Percentiles rank a stretch among this genome's conserved stretches.
phyloP scores from a whole-genome alignment of 768 basidiomycete species.

The Amanita pallidorosea region DNA sequence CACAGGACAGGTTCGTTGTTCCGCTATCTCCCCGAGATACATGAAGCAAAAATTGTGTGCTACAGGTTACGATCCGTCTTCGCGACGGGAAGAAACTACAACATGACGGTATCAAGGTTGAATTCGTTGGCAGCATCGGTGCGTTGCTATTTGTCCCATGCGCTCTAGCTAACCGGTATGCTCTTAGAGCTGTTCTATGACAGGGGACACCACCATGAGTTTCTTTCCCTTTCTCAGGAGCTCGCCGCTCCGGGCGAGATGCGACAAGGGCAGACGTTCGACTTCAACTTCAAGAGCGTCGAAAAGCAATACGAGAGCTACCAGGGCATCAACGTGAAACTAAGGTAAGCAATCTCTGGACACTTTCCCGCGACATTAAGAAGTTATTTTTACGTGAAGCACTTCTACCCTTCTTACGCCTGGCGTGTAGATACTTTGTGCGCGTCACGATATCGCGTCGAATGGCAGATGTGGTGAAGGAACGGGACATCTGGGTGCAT shows the following conservation, averaged over 20 bases:
- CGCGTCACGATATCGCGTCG: conserved; percentile 85
- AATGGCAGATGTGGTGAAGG: conserved; percentile 89
- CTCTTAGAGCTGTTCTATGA: conserved; percentile 84
- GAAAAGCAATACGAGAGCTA: conserved; percentile 99
- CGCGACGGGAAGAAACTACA: conserved; percentile 91
- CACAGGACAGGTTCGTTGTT: conserved; percentile 59
- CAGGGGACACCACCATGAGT: conserved; percentile 96
- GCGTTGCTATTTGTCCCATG: conserved; percentile 13
- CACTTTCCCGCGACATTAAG: conserved; percentile 3
- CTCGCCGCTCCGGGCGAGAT: conserved; percentile 94
- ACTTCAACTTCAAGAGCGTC: conserved; percentile 97
- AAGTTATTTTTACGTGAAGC: conserved; percentile 3
- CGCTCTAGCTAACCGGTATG: background rate
- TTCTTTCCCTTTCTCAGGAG: conserved; percentile 91
- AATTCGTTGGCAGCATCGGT: conserved; percentile 96
- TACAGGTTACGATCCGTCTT: conserved; percentile 73
- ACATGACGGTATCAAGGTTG: conserved; percentile 96
- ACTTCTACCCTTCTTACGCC: conserved; percentile 6
- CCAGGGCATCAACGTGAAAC: conserved; percentile 96
- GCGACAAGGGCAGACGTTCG: conserved; percentile 91
- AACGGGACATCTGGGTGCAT: conserved; percentile 95
- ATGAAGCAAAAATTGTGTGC: background rate
- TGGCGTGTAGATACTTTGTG: conserved; percentile 66
- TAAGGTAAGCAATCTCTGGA: conserved; percentile 47
- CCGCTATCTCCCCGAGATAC: background rate